Evolutionary conservation across 2,329 filamentous ascomycete genomes (phyloP).

Genomic region (Kalaharituber pfeilii): DNA sequence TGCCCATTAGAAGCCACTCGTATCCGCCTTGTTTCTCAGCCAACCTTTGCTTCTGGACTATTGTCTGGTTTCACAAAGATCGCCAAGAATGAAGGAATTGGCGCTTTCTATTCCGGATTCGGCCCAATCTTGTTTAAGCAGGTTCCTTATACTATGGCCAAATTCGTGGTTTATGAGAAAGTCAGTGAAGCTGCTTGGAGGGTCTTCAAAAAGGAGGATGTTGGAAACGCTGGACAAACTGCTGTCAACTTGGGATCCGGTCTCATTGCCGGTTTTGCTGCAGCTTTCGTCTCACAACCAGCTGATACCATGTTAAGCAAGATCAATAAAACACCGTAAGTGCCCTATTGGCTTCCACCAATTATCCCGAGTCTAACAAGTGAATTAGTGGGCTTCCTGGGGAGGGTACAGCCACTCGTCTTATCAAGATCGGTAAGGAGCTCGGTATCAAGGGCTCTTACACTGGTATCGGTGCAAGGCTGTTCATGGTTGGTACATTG

Average conservation of each 20-base stretch:
- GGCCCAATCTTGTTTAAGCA: slow-evolving; percentile 77
- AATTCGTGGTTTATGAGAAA: slow-evolving; percentile 90
- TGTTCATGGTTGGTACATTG: slow-evolving; percentile 58
- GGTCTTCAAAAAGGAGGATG: slow-evolving; percentile 50
- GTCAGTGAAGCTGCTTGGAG: slow-evolving; percentile 57
- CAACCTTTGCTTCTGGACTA: slow-evolving; percentile 66
- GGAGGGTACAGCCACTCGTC: slow-evolving; percentile 61
- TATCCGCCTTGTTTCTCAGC: slow-evolving; percentile 82
- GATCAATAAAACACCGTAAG: slow-evolving; percentile 77
- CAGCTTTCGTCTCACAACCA: slow-evolving; percentile 72
- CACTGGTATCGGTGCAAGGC: slow-evolving; percentile 63
- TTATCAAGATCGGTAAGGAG: slow-evolving; percentile 78
- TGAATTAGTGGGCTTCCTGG: slow-evolving; percentile 46
- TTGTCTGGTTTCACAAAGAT: slow-evolving; percentile 70
- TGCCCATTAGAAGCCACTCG: slow-evolving; percentile 86
- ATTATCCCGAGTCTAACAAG: slow-evolving; percentile 2
- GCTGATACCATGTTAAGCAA: slow-evolving; percentile 88
- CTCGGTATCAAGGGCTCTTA: slow-evolving; percentile 64
- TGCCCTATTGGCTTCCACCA: not conserved
- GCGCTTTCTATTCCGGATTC: slow-evolving; percentile 82
- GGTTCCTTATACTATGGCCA: slow-evolving; percentile 86
- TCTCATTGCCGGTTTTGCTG: slow-evolving; percentile 72
- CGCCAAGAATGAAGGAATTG: slow-evolving; percentile 60
- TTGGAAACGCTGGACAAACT: slow-evolving; percentile 55
- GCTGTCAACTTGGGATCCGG: slow-evolving; percentile 70